These are phyloP conservation scores for Boletus bicolor DNA, from an alignment of 768 basidiomycete species.

Conservation along the genomic window DNA sequence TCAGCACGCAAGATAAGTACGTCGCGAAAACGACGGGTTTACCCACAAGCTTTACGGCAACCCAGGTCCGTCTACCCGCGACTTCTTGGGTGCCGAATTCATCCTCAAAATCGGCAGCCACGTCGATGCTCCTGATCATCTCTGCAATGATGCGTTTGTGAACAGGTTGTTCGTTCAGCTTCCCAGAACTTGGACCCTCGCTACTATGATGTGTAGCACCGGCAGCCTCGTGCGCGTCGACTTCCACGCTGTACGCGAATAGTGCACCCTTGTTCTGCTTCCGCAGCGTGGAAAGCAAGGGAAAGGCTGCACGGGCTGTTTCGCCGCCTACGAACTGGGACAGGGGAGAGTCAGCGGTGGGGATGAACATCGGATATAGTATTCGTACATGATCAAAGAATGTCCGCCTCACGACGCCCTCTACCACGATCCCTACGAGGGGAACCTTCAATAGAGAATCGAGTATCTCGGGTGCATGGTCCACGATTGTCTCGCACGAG, in stretches of 20 bases:
- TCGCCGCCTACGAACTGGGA: conserved; percentile 89
- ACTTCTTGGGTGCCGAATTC: conserved; percentile 22
- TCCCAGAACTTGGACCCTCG: neutral
- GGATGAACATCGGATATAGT: neutral
- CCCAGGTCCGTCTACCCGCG: conserved; percentile 64
- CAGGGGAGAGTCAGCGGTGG: neutral
- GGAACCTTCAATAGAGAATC: conserved; percentile 48
- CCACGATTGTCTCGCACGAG: conserved; percentile 73
- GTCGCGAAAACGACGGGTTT: neutral
- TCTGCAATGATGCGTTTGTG: conserved; percentile 71
- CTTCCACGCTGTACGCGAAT: conserved; percentile 85
- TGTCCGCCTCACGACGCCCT: conserved; percentile 68
- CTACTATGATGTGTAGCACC: conserved; percentile 13
- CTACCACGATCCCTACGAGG: conserved; percentile 56
- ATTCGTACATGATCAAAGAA: conserved; percentile 77
- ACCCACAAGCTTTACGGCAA: conserved; percentile 80
- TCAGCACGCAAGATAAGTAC: neutral
- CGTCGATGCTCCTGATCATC: conserved; percentile 71
- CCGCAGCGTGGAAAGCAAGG: conserved; percentile 61
- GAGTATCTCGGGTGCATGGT: conserved; percentile 68
- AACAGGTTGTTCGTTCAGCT: conserved; percentile 27
- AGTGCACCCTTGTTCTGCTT: conserved; percentile 68
- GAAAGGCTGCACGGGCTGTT: conserved; percentile 63
- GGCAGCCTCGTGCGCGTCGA: conserved; percentile 56
- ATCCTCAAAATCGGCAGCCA: conserved; percentile 80